These are phyloP conservation scores for Rhododendron simsii DNA, from an alignment of 148 eudicot species.

Conservation along the genomic window DNA sequence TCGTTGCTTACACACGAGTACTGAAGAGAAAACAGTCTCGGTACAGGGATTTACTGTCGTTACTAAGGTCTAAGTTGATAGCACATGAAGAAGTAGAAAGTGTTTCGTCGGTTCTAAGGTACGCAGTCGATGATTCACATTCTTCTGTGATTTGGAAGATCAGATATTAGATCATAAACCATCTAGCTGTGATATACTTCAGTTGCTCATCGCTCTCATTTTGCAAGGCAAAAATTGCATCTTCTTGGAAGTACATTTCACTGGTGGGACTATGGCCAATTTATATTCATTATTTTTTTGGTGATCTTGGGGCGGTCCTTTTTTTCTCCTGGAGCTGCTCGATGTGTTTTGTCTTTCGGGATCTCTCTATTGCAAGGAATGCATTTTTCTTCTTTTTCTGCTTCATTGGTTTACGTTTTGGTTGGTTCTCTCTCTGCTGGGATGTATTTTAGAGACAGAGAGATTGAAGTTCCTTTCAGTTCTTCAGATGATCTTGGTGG, in stretches of 20 bases:
- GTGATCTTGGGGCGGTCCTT: neutral
- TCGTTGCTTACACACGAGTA: slow-evolving; percentile 54
- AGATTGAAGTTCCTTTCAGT: no score
- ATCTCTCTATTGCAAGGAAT: neutral
- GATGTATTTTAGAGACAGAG: no score
- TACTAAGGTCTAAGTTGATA: slow-evolving; percentile 40
- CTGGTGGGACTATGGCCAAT: neutral
- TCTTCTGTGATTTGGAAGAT: slow-evolving; percentile 73
- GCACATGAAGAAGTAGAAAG: slow-evolving; percentile 13
- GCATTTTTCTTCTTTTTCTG: neutral
- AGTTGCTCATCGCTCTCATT: neutral
- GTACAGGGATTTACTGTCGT: slow-evolving; percentile 35
- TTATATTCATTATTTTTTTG: neutral
- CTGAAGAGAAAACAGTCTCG: slow-evolving; percentile 60
- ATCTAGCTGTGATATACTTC: neutral
- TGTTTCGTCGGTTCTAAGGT: slow-evolving; percentile 33
- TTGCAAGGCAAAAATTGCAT: neutral
- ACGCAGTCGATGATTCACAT: slow-evolving; percentile 69
- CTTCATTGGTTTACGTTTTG: neutral
- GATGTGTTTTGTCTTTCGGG: neutral
- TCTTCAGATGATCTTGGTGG: no score
- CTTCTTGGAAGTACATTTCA: neutral
- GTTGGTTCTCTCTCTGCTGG: no score
- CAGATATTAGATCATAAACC: slow-evolving; percentile 36
- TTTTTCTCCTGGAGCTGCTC: neutral